A percentile compares a stretch with the other conserved stretches of the same genome.
These are phyloP conservation scores for Citrus trifoliata DNA, from an alignment of 345 rosid genomes.

Conservation along the genomic window DNA sequence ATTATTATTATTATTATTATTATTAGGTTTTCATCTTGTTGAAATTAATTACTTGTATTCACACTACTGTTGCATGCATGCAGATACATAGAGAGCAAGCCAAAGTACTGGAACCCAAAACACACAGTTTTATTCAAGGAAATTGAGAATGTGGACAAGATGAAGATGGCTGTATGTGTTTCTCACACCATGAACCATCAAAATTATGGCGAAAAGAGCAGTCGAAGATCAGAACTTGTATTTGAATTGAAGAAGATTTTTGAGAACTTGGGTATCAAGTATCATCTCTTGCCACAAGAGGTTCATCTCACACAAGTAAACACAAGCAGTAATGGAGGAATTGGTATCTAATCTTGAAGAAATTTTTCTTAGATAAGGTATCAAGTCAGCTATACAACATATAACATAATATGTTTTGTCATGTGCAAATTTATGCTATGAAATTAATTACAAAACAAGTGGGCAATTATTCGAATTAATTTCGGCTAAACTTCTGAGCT, in stretches of 20 bases:
- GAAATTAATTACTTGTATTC: no score
- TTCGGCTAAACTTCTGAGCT: no score
- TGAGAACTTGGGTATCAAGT: conserved; percentile 48
- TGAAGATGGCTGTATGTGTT: conserved; percentile 40
- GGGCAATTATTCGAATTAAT: no score
- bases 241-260: conserved; percentile 52
- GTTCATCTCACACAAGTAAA: conserved; percentile 38
- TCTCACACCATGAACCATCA: conserved; percentile 66
- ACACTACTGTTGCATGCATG: background rate
- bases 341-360: background rate
- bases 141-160: conserved; percentile 49
- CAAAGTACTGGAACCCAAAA: conserved; percentile 53
- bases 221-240: conserved; percentile 43
- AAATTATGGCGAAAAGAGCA: conserved; percentile 48
- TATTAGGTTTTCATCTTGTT: no score
- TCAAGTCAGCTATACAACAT: no score
- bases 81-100: conserved; percentile 62
- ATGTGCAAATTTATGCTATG: no score
- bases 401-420: no score
- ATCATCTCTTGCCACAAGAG: conserved; percentile 53
- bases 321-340: background rate
- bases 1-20: no score
- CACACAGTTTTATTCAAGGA: conserved; percentile 42
- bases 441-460: no score
- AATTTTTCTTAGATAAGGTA: no score